Conservation (phyloP, 78 protist species). For the Planoprotostelium fungivorum region DNA sequence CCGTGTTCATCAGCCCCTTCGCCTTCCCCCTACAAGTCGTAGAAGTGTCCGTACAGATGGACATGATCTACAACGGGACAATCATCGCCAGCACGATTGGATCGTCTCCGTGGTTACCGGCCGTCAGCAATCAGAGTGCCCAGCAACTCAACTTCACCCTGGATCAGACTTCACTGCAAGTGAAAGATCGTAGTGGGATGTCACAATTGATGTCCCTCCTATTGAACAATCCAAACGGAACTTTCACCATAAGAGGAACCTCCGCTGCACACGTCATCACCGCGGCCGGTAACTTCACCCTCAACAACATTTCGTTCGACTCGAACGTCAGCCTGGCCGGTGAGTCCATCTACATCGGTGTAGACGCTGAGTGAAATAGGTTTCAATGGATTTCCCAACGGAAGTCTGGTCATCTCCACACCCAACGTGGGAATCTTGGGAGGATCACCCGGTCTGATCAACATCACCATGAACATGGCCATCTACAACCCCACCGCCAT, state of each 20-base stretch:
- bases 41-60: not conserved
- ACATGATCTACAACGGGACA: not conserved
- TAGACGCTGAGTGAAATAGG: no score
- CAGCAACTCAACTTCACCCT: not conserved
- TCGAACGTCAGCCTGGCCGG: not conserved
- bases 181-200: not conserved
- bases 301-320: not conserved
- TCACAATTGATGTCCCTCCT: no score
- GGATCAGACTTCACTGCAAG: not conserved
- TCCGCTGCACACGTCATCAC: not conserved
- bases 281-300: not conserved
- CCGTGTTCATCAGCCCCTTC: not conserved
- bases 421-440: no score
- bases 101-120: not conserved
- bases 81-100: not conserved
- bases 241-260: not conserved
- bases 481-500: no score
- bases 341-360: no score
- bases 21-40: not conserved
- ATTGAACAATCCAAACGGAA: no score
- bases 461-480: no score
- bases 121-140: not conserved
- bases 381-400: no score
- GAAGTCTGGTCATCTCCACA: no score
- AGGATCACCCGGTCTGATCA: no score